Conservation (phyloP, 179 eudicot species). For the Nepenthes alata region DNA sequence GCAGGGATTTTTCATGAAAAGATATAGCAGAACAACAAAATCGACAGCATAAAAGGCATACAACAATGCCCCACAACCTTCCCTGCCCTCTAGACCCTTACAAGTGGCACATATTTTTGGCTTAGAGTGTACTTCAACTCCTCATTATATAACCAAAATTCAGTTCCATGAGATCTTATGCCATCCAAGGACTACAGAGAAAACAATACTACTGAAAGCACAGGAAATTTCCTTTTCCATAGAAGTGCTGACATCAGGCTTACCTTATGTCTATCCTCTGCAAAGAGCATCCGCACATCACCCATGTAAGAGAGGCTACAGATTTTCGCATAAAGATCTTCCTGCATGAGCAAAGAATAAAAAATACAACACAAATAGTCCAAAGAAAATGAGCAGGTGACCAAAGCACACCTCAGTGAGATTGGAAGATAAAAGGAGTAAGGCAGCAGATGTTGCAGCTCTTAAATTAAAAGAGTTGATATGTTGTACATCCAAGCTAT, state of each 20-base stretch:
- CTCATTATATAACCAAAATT: too few species aligned
- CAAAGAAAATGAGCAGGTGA: neutral
- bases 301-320: conserved; percentile 91
- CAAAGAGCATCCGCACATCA: conserved; percentile 92
- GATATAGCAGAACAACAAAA: too few species aligned
- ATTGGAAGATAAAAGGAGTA: conserved; percentile 57
- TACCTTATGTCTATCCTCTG: conserved; percentile 92
- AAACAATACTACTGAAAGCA: too few species aligned
- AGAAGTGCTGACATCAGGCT: conserved; percentile 1
- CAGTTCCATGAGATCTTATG: too few species aligned
- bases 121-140: too few species aligned
- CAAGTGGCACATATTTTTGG: too few species aligned
- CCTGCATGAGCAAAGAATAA: conserved; percentile 30
- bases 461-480: conserved; percentile 54
- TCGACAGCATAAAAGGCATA: too few species aligned
- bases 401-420: conserved; percentile 60
- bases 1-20: too few species aligned
- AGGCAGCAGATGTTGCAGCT: conserved; percentile 84
- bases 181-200: too few species aligned
- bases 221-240: neutral
- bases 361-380: neutral
- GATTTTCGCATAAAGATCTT: conserved; percentile 71
- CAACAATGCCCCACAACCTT: too few species aligned
- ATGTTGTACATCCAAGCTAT: conserved; percentile 44
- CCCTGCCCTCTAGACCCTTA: too few species aligned